A percentile compares a stretch with the other conserved stretches of the same genome.
Conservation (phyloP, 2,329 filamentous ascomycete genomes). For the Fusarium anthophilum region DNA sequence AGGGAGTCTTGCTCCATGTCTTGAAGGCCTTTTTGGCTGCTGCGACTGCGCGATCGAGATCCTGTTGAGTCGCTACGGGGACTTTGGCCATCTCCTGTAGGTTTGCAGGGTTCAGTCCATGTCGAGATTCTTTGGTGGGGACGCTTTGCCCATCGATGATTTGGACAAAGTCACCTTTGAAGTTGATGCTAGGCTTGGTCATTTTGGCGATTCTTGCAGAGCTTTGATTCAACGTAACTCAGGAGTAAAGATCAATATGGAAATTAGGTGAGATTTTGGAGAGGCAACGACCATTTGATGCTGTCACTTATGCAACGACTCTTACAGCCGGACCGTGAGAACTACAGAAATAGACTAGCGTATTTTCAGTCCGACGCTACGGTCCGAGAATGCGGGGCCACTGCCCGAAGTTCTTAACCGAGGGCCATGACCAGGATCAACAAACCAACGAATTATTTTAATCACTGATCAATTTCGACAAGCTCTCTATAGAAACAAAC, state of each 20-base stretch:
- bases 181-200: slow-evolving; percentile 3
- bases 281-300: background rate
- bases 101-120: slow-evolving; percentile 44
- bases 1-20: slow-evolving; percentile 37
- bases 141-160: slow-evolving; percentile 34
- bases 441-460: no score
- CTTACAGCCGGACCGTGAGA: background rate
- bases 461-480: background rate
- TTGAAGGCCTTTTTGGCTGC: slow-evolving; percentile 39
- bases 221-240: no score
- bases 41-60: slow-evolving; percentile 38
- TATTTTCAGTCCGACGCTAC: background rate
- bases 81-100: slow-evolving; percentile 43
- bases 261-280: background rate
- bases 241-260: no score
- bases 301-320: background rate
- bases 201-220: background rate
- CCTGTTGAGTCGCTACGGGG: slow-evolving; percentile 35
- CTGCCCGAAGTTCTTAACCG: background rate
- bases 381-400: background rate
- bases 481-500: no score
- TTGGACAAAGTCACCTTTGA: slow-evolving; percentile 31
- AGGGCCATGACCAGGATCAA: background rate
- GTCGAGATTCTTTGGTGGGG: slow-evolving; percentile 22
- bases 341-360: background rate